These are phyloP conservation scores for Boletus subcaerulescens DNA, from an alignment of 768 basidiomycete genomes.

Conservation along the genomic window DNA sequence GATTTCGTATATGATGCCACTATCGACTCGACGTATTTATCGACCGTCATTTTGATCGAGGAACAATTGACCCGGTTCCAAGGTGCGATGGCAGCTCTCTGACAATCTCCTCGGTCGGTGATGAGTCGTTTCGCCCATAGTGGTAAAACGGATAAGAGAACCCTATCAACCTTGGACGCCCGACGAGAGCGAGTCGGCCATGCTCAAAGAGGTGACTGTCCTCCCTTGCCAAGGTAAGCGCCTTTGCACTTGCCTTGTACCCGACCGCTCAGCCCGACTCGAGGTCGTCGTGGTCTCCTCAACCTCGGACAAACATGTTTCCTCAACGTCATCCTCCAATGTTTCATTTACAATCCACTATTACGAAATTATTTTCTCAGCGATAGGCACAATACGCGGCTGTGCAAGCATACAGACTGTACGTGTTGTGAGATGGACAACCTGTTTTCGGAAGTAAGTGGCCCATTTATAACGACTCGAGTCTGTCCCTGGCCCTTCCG, in stretches of 20 bases:
- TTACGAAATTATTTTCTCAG: constrained; percentile 86
- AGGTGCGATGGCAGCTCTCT: constrained; percentile 18
- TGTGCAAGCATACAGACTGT: constrained; percentile 71
- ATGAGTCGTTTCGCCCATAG: constrained; percentile 17
- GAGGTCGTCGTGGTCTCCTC: constrained; percentile 79
- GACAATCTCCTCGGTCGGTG: not conserved
- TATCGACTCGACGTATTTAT: constrained; percentile 46
- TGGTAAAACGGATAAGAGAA: constrained; percentile 41
- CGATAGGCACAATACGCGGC: constrained; percentile 78
- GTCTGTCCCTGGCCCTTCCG: too few relatives aligned
- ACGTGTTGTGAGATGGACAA: constrained; percentile 94
- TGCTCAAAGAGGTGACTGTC: constrained; percentile 47
- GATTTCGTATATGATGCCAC: constrained; percentile 67
- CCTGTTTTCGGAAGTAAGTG: constrained; percentile 65
- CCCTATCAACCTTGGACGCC: constrained; percentile 52
- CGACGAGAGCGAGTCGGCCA: constrained; percentile 36
- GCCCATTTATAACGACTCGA: not conserved
- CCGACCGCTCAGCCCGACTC: not conserved
- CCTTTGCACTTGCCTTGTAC: not conserved
- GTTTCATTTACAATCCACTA: constrained; percentile 85
- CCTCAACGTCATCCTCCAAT: constrained; percentile 88
- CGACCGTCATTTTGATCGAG: constrained; percentile 50
- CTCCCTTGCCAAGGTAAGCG: constrained; percentile 72
- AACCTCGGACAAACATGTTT: constrained; percentile 95
- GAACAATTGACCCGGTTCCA: constrained; percentile 61